phyloP scores from a whole-genome alignment of 345 rosid species.

The Gossypium raimondii region DNA sequence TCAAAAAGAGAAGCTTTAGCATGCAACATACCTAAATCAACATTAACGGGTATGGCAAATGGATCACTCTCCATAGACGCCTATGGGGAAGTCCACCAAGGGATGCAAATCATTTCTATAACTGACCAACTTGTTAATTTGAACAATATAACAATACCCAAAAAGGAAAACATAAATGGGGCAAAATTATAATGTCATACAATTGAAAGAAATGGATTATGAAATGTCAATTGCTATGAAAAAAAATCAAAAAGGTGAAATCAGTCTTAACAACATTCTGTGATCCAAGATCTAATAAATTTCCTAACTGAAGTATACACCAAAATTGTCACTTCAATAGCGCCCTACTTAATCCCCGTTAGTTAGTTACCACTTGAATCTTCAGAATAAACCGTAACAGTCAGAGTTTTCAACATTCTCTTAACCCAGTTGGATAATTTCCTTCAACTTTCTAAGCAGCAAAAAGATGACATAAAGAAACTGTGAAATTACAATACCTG shows the following conservation, averaged over 20 bases:
- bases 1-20: too few species aligned
- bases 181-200: constrained; percentile 19
- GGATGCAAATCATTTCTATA: too few species aligned
- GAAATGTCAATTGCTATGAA: constrained; percentile 13
- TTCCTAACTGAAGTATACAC: constrained; percentile 21
- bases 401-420: neutral
- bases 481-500: constrained; percentile 24
- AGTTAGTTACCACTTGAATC: neutral
- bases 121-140: neutral
- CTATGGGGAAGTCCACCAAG: neutral
- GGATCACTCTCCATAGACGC: too few species aligned
- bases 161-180: neutral
- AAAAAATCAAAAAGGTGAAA: neutral
- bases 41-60: too few species aligned
- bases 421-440: neutral
- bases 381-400: neutral
- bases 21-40: too few species aligned
- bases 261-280: constrained; percentile 4
- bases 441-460: neutral
- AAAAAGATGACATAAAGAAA: neutral
- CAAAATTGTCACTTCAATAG: constrained; percentile 27
- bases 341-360: neutral
- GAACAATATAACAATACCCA: neutral
- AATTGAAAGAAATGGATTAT: constrained; percentile 27
- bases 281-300: constrained; percentile 24